These are phyloP conservation scores for Colletotrichum graminicola DNA, from an alignment of 2,329 filamentous ascomycete genomes.

Conservation along the genomic window DNA sequence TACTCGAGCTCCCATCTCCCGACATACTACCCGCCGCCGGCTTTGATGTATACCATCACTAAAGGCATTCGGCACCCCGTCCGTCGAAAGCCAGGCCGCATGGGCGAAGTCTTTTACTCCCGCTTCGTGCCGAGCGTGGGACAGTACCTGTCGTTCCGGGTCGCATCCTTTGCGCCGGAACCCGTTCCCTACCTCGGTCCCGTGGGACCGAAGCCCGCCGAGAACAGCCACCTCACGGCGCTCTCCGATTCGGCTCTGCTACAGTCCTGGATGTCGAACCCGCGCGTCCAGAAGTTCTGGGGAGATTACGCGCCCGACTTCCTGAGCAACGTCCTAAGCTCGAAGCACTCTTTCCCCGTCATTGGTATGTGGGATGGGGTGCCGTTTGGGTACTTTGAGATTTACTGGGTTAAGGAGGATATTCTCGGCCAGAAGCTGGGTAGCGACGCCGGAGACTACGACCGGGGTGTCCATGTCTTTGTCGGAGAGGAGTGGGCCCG, in stretches of 20 bases:
- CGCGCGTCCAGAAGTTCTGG: constrained; percentile 89
- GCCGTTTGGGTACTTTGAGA: constrained; percentile 96
- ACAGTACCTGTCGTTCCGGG: constrained; percentile 90
- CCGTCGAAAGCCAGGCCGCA: constrained; percentile 87
- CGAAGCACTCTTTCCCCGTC: constrained; percentile 85
- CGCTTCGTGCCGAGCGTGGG: constrained; percentile 85
- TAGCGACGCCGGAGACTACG: constrained; percentile 79
- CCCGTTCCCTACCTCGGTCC: constrained; percentile 76
- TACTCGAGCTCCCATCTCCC: constrained; percentile 86
- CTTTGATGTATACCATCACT: constrained; percentile 84
- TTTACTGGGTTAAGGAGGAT: constrained; percentile 99
- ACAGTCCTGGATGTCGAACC: constrained; percentile 88
- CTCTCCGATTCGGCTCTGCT: constrained; percentile 72
- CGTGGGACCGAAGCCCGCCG: constrained; percentile 55
- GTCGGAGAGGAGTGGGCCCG: constrained; percentile 94
- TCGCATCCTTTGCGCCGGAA: constrained; percentile 77
- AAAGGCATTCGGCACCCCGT: constrained; percentile 86
- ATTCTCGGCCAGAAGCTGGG: constrained; percentile 77
- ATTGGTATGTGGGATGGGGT: constrained; percentile 95
- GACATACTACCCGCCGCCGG: constrained; percentile 89
- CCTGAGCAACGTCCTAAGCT: constrained; percentile 73
- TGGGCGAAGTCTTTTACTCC: constrained; percentile 92
- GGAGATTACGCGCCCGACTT: constrained; percentile 76
- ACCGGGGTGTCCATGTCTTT: constrained; percentile 88
- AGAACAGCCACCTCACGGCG: constrained; percentile 56